Base-by-base conservation (phyloP, 164 flowering plant species). In the Stephania cephalantha region DNA sequence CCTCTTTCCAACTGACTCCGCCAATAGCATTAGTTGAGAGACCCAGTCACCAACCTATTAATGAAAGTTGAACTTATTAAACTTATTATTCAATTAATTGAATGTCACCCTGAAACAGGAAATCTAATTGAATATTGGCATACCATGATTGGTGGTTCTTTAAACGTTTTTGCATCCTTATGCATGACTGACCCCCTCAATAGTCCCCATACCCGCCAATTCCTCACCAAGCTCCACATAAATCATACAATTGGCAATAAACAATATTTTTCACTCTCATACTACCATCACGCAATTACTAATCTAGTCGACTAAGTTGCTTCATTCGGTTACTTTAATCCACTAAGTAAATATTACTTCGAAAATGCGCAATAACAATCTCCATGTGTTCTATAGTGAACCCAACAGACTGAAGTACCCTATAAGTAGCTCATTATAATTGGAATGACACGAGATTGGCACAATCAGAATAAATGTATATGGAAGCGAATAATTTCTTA, bases 191-290 rank as follows among this genome's bases (percentile, higher is more conserved):
- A 85, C 88, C 80, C 82, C 95, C 85, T 87, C 90, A 79, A 86
- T 85, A 48, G 72, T n/a, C 52, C 78, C 90, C 82, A 83, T 73
- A 88, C 91, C 95, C 88, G 92, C 85, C 91, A 90, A 83, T 87
- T 82, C 77, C 88, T 86, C 85, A 88, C 85, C 88, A 88, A 82
- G 77, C 84, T 83, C 80, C 78, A 82, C 72, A 80, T 84, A 78
- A 88, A 85, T 83, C 74, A 82, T 22, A 77, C 69, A 72, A 79
- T 82, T 73, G 70, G 84, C 75, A 82, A 71, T 30, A 22, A 52
- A 71, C n/a, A 65, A 45, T 64, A 73, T 31, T 69, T 69, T 35
- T 7, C 22, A 77, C 66, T 77, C 75, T 42, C 48, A 44, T n/a
- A 58, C 15, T 66, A 71, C 50, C 50, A 20, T 71, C n/a, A 67